Conservation (phyloP, 805 yeast species). For the Candida krabiensis region DNA sequence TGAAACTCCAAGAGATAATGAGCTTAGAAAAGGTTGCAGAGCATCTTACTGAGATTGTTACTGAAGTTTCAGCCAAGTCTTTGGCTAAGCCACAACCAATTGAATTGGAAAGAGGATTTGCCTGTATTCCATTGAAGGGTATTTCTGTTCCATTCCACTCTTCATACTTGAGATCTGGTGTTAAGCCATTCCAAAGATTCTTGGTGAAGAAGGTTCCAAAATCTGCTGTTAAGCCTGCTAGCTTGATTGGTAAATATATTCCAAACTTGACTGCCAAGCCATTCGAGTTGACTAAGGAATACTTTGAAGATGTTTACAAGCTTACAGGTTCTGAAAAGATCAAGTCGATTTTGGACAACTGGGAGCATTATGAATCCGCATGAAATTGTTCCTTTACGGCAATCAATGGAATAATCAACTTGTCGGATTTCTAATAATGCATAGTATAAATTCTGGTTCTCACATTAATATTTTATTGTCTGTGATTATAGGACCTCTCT, state of each 20-base stretch:
- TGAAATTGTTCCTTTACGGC: no score
- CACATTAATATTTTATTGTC: no score
- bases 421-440: no score
- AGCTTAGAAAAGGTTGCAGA: conserved; percentile 84
- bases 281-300: conserved; percentile 92
- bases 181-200: conserved; percentile 98
- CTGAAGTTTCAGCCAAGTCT: conserved; percentile 80
- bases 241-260: conserved; percentile 91
- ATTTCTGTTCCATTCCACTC: conserved; percentile 99
- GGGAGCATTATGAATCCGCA: conserved; percentile 79
- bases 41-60: conserved; percentile 84
- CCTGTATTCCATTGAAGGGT: conserved; percentile 97
- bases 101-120: conserved; percentile 95
- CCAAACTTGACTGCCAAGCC: conserved; percentile 99
- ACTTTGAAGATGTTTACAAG: conserved; percentile 92
- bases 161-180: conserved; percentile 97
- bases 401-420: no score
- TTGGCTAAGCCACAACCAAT: conserved; percentile 93
- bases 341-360: conserved; percentile 85
- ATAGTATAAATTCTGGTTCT: no score
- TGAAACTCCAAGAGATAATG: conserved; percentile 77
- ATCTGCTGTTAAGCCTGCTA: conserved; percentile 92
- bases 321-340: conserved; percentile 91
- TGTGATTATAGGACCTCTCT: no score
- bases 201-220: conserved; percentile 92